Evolutionary conservation across 768 basidiomycete species (phyloP), one percentile per base, ranked within the genome.

Genomic region (Xerocomellus amylosporus): DNA sequence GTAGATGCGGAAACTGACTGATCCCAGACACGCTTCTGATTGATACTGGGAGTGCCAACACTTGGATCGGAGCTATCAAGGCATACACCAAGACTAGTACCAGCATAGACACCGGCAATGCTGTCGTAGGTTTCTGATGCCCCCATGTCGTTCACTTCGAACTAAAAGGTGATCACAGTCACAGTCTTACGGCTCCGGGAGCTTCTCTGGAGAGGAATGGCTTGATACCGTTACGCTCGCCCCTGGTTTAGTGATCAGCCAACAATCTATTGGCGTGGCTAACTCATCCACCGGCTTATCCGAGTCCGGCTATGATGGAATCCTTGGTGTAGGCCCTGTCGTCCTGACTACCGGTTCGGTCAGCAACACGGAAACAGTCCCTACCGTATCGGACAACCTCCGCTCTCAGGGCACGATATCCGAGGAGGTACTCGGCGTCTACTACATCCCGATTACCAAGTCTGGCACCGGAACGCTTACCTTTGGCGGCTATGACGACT

Each of bases 251-350:
- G 30, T 52, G n/a, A 55, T 55, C 8, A 1, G 3, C 0, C 8
- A 38, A 1, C 77, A 78, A 61, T 67, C 66, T n/a, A 71, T 77
- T 2, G 55, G 76, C 13, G 71, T 70, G 39, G 75, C 77, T 0
- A 41, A 41, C 0, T 24, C 39, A 0, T 42, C 66, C 14, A 8
- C 19, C 0, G 74, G 72, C 17, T 66, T 74, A 41, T 13, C 39
- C 12, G 62, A 53, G 39, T 13, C 39, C 12, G 62, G 54, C 2
- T 58, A 74, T 22, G 74, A 77, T 47, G 77, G 77, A 17, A 72
- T 77, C 50, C 65, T 78, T 20, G 60, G 77, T 66, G 40, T 61
- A 10, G 69, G 75, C 8, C 76, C 76, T 17, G 46, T 46, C 14
- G 69, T 63, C 50, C 58, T 77, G 30, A 76, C 74, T 1, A 4